phyloP scores from a whole-genome alignment of 2,329 filamentous ascomycete genomes.

The Phialocephala subalpina region DNA sequence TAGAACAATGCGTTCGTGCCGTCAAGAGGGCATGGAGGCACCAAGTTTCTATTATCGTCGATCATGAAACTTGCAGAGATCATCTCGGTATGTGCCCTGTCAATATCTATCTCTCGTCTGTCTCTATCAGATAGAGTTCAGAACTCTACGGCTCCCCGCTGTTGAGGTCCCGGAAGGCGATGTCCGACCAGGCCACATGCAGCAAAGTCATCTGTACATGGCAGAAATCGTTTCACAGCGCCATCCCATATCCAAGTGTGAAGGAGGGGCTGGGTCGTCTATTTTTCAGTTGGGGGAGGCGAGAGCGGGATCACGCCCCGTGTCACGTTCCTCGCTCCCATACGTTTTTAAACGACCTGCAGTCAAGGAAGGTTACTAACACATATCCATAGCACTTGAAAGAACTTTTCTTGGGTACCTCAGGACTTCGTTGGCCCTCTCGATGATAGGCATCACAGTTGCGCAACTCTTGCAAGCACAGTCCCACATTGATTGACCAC shows the following conservation, averaged over 20 bases:
- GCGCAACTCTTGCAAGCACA: constrained; percentile 67
- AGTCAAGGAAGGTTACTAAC: constrained; percentile 25
- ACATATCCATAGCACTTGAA: constrained; percentile 65
- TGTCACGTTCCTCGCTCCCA: constrained; percentile 21
- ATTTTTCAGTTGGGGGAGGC: constrained; percentile 22
- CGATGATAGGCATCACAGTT: constrained; percentile 70
- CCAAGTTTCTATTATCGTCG: constrained; percentile 58
- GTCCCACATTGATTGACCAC: constrained; percentile 20
- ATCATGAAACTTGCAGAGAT: constrained; percentile 58
- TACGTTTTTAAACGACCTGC: constrained; percentile 6
- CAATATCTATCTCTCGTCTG: constrained; percentile 7
- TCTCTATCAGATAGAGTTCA: constrained; percentile 24
- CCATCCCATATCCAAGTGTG: neutral
- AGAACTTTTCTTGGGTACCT: constrained; percentile 79
- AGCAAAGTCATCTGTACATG: constrained; percentile 20
- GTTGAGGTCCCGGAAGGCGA: constrained; percentile 21
- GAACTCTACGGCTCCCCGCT: constrained; percentile 18
- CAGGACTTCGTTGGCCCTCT: constrained; percentile 73
- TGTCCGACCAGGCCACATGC: constrained; percentile 24
- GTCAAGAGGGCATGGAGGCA: constrained; percentile 54
- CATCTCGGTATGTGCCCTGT: constrained; percentile 57
- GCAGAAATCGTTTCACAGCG: neutral
- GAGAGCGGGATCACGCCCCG: constrained; percentile 25
- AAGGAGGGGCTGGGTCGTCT: constrained; percentile 12
- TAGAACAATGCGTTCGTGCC: constrained; percentile 32